Base-by-base conservation (phyloP, 306 rosid genomes). In the Dalbergia cultrata region DNA sequence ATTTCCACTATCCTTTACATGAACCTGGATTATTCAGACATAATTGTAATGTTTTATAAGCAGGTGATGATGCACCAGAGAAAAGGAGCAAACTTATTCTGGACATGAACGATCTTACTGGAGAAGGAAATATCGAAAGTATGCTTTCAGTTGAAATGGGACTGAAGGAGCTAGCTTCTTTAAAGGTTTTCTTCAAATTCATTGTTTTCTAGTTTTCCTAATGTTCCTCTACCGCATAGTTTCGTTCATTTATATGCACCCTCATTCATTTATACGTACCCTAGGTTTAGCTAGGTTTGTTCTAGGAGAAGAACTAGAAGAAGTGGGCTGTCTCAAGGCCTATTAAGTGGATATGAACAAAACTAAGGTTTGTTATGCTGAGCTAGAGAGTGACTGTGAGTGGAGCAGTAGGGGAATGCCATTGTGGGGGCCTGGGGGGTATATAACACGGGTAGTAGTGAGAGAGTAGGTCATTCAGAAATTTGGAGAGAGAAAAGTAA, bases 121-220 rank as follows among this genome's bases (percentile, higher is more conserved):
- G 97, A 78, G 99, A 95, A 86, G 99, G 99, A 89, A 95, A 91
- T 83, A 95, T 95, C 35, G 97, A 95, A 80, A 93, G 94, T 65
- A 93, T 95, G 99, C 97, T 95, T 83, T 89, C 97, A 22, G 93
- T 95, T 85, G 99, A 95, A 85, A 93, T 95, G 97, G 99, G 97
- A 66, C 77, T 95, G 78, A 90, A 93, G 82, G 97, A 95, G 87
- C 99, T 95, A 82, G 90, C 94, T 84, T 89, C 90, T 80, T 88
- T 93, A 81, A 92, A 95, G 99, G 99, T 95, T 86, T 62, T 75
- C 50, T 78, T 39, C 73, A 68, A 58, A 57, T 67, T 34, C 61
- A 34, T 75, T 18, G 58, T 78, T 75, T 12, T 70, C 72, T 88
- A 61, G 43, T 78, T 71, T 73, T 58, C n/a, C 64, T 43, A 43